Base-by-base conservation (phyloP, 352 stramenopile species). In the Peronospora tabacina region DNA sequence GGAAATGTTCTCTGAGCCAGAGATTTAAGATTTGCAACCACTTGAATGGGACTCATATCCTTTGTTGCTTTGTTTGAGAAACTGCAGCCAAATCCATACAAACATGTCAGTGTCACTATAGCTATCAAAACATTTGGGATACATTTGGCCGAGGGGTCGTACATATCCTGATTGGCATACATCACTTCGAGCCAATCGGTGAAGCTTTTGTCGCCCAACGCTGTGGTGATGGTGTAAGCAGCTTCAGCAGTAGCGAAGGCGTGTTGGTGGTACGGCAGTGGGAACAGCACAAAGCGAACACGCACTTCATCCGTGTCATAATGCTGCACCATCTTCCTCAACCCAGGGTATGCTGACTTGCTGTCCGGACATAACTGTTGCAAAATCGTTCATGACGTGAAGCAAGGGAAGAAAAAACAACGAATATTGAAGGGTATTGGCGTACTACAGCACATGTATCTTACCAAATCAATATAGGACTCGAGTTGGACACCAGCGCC, bases 381-480 rank as follows among this genome's bases (percentile, higher is more conserved):
- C 32, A 48, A 26, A 33, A 26, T 26, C 10, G 54, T 33, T 51
- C 20, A 50, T 47, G 7, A 53, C 16, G 30, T 57, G 19, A 54
- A 33, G 12, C n/a, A 33, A 44, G 5, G n/a, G n/a, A n/a, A n/a
- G n/a, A n/a, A 44, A 52, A 45, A 16, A 12, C n/a, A 13, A 7
- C 12, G 7, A 36, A 38, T 48, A 37, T 51, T 11, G 28, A 32
- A 32, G 7, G 28, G 22, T 26, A 26, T 6, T 26, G 1, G 22
- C 28, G 28, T 12, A 32, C 10, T 30, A 30, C 2, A 30, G 26
- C 9, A 30, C 26, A 30, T 30, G 26, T 10, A 32, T 32, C 28
- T 12, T 61, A 85, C 77, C 70, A 90, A 52, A 45, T 92, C 79
- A n/a, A 92, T 66, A 51, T 85, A 92, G 17, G 76, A 81, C 64